Evolutionary conservation across 331 rosid species (phyloP).

Genomic region (Ulmus americana): DNA sequence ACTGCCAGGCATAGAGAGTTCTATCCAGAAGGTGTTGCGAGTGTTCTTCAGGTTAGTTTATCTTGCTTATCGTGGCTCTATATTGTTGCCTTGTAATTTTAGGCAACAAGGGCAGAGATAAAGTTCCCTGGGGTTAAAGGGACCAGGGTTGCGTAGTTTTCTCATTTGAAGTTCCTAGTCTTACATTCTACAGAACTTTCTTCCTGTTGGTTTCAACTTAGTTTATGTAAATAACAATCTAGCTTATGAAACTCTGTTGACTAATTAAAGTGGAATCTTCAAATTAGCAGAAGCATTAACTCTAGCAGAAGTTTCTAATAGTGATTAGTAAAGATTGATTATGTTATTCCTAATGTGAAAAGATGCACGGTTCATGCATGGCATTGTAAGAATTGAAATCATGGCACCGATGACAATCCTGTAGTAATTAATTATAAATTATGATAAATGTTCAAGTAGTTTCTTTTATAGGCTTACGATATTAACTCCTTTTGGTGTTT

Average conservation of each 20-base stretch:
- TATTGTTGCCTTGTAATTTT: background rate
- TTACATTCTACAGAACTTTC: background rate
- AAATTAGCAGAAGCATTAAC: background rate
- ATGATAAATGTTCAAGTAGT: background rate
- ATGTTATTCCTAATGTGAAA: no score
- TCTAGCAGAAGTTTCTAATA: background rate
- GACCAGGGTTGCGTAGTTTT: background rate
- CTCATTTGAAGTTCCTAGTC: background rate
- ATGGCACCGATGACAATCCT: background rate
- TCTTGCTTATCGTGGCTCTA: conserved; percentile 20
- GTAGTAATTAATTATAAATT: background rate
- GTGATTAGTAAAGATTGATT: no score
- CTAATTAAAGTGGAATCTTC: background rate
- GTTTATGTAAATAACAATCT: background rate
- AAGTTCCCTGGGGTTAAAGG: background rate
- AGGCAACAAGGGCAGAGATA: background rate
- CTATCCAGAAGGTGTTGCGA: conserved; percentile 97
- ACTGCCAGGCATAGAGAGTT: conserved; percentile 99
- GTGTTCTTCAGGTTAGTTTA: conserved; percentile 69
- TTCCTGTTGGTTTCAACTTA: background rate
- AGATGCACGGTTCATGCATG: no score
- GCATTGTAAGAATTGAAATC: background rate
- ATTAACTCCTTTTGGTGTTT: conserved; percentile 25
- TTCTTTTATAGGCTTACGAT: background rate
- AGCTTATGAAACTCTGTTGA: background rate